Percentiles rank a stretch among this genome's conserved stretches.
Conservation (phyloP, 352 stramenopile species). For the Thraustotheca clavata region DNA sequence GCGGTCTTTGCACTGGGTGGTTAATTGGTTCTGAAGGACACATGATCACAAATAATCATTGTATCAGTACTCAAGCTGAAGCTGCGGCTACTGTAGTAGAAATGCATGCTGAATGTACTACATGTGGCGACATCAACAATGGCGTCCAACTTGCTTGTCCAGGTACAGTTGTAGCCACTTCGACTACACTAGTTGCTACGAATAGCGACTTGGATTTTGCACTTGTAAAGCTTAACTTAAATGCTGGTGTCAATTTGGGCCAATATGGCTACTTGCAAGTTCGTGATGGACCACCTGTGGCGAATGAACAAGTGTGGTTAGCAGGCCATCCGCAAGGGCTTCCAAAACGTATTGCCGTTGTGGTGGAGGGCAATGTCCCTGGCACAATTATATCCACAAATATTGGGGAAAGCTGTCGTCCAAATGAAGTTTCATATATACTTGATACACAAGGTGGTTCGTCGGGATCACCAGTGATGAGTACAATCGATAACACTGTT, state of each 20-base stretch:
- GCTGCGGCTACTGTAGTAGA: conserved; percentile 56
- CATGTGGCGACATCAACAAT: conserved; percentile 27
- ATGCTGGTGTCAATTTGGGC: conserved; percentile 29
- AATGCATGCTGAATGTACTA: conserved; percentile 45
- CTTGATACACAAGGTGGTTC: conserved; percentile 60
- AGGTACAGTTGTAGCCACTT: conserved; percentile 26
- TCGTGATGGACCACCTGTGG: conserved; percentile 32
- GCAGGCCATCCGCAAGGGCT: neutral
- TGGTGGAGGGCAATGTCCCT: neutral
- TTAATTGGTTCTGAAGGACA: conserved; percentile 62
- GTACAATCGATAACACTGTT: conserved; percentile 49
- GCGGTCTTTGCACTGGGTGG: conserved; percentile 70
- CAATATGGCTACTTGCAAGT: conserved; percentile 53
- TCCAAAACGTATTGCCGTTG: neutral
- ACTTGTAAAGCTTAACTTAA: conserved; percentile 52
- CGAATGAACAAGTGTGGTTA: conserved; percentile 27
- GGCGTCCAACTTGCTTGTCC: conserved; percentile 20
- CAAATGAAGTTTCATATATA: conserved; percentile 46
- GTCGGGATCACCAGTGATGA: conserved; percentile 62
- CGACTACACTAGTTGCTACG: conserved; percentile 35
- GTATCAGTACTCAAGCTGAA: conserved; percentile 40
- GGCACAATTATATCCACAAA: neutral
- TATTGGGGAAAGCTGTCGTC: neutral
- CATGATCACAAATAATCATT: conserved; percentile 75
- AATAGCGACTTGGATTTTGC: conserved; percentile 45